A percentile compares a stretch with the other conserved stretches of the same genome.
Evolutionary conservation across 2,329 filamentous ascomycete genomes (phyloP).

Genomic region (Dactylonectria macrodidyma): DNA sequence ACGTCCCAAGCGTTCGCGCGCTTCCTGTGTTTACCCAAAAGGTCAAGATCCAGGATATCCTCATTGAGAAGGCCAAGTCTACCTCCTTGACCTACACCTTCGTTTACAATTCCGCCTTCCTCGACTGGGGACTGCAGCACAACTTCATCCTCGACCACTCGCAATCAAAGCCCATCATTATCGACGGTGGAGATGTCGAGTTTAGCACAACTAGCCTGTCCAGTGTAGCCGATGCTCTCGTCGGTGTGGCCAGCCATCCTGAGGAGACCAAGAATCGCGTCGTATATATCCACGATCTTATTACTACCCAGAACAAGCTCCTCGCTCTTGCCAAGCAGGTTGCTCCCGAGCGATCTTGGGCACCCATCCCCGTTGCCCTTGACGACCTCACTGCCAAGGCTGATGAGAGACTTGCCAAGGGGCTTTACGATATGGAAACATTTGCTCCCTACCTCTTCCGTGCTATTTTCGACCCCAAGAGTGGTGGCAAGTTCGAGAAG

Average conservation of each 20-base stretch:
- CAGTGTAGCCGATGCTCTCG: constrained; percentile 63
- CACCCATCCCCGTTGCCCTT: constrained; percentile 55
- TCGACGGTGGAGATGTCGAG: constrained; percentile 64
- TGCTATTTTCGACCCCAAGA: constrained; percentile 50
- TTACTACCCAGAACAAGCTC: constrained; percentile 62
- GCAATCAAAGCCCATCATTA: constrained; percentile 58
- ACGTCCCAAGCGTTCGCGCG: constrained; percentile 50
- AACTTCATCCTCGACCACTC: constrained; percentile 61
- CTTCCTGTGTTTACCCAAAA: constrained; percentile 70
- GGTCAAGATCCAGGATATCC: constrained; percentile 55
- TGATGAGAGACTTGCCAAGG: constrained; percentile 51
- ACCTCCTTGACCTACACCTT: constrained; percentile 56
- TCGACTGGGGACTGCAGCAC: constrained; percentile 54
- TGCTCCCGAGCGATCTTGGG: constrained; percentile 63
- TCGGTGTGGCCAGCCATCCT: constrained; percentile 63
- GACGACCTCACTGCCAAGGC: constrained; percentile 47
- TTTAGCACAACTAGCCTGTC: constrained; percentile 65
- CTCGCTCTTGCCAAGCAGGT: constrained; percentile 63
- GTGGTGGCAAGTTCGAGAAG: constrained; percentile 53
- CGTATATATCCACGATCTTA: constrained; percentile 62
- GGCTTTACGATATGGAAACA: constrained; percentile 47
- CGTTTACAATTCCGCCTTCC: constrained; percentile 44
- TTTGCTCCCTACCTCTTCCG: constrained; percentile 53
- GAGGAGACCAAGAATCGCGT: constrained; percentile 68
- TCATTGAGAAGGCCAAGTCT: constrained; percentile 58